A percentile compares a stretch with the other conserved stretches of the same genome.
Evolutionary conservation across 202 grass and related monocot genomes (phyloP).

Genomic region (Zoysia matrella): DNA sequence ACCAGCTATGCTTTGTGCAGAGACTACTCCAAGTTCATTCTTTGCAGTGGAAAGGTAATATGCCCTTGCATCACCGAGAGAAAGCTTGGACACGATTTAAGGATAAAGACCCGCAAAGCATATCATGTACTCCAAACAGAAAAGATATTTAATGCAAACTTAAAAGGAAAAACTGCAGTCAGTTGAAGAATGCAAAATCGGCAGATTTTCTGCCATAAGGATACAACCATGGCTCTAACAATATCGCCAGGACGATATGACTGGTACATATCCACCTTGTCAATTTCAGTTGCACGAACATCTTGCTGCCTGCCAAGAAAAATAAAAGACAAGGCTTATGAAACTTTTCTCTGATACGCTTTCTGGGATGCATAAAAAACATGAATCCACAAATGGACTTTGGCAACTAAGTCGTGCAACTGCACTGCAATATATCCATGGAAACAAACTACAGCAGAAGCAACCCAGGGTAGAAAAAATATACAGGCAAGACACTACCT

Average conservation of each 20-base stretch:
- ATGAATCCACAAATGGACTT: not conserved
- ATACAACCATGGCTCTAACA: conserved; percentile 63
- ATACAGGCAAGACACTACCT: conserved; percentile 48
- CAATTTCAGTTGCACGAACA: conserved; percentile 97
- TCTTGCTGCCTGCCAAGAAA: conserved; percentile 78
- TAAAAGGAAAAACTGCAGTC: not conserved
- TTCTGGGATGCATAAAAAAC: not conserved
- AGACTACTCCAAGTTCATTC: conserved; percentile 95
- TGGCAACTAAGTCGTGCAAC: not conserved
- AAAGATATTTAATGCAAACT: not conserved
- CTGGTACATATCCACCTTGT: conserved; percentile 96
- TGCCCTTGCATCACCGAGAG: conserved; percentile 96
- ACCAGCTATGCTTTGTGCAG: conserved; percentile 96
- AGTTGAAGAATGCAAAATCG: not conserved
- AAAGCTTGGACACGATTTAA: conserved; percentile 79
- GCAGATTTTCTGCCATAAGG: conserved; percentile 29
- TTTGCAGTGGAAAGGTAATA: conserved; percentile 99
- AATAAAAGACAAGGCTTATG: conserved; percentile 10
- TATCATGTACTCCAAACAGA: conserved; percentile 16
- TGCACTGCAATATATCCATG: not conserved
- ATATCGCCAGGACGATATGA: conserved; percentile 60
- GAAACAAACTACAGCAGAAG: not conserved
- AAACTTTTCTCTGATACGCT: not conserved
- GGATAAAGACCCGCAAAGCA: conserved; percentile 26
- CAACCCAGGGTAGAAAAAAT: not conserved